A percentile compares a stretch with the other conserved stretches of the same genome.
Evolutionary conservation across 495 filamentous ascomycete genomes (phyloP).

Genomic region (Penicillium nucicola): DNA sequence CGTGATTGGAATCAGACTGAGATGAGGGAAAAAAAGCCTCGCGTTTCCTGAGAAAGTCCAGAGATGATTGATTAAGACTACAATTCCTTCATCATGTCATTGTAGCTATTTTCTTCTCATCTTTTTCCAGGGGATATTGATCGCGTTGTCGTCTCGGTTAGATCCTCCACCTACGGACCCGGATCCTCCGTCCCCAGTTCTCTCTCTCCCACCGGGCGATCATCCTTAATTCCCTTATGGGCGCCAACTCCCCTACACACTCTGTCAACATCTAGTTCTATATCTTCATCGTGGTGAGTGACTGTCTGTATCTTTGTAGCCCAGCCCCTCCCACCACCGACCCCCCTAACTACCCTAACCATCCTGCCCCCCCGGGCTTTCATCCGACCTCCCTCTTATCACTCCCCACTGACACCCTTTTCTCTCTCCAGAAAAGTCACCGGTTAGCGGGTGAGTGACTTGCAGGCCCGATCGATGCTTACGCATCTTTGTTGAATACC

Average conservation of each 20-base stretch:
- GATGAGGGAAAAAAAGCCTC: constrained; percentile 11
- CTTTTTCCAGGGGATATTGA: neutral
- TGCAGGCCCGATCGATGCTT: constrained; percentile 33
- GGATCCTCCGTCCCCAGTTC: constrained; percentile 33
- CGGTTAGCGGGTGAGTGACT: constrained; percentile 29
- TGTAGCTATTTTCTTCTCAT: neutral
- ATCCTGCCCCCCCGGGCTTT: constrained; percentile 14
- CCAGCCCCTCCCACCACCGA: constrained; percentile 41
- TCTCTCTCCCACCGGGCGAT: constrained; percentile 32
- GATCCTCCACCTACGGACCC: constrained; percentile 30
- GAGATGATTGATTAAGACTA: neutral
- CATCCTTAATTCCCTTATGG: constrained; percentile 25
- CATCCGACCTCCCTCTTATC: constrained; percentile 17
- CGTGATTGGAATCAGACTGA: constrained; percentile 13
- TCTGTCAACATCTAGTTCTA: constrained; percentile 6
- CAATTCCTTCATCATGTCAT: neutral
- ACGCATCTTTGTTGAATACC: constrained; percentile 22
- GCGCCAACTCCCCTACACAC: constrained; percentile 29
- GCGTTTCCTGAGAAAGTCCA: neutral
- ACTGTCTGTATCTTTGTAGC: constrained; percentile 11
- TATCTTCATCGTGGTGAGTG: constrained; percentile 12
- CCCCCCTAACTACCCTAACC: no score
- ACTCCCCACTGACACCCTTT: constrained; percentile 12
- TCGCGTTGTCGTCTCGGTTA: constrained; percentile 24
- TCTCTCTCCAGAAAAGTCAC: constrained; percentile 16